phyloP scores from a whole-genome alignment of 1,284 basidiomycete genomes.

The Puccinia horiana region DNA sequence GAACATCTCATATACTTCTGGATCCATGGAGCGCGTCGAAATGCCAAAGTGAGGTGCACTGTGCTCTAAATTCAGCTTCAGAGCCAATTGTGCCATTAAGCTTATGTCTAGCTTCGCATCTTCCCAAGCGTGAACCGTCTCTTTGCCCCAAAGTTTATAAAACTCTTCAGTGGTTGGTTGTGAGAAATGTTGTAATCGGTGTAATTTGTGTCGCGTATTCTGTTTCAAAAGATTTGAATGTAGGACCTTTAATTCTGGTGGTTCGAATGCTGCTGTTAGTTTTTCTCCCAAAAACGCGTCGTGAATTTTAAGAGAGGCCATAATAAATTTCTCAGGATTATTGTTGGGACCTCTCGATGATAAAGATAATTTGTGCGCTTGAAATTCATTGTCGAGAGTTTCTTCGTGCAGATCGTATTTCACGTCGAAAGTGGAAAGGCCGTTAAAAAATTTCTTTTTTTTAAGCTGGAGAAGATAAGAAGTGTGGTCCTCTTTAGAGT shows the following conservation, averaged over 20 bases:
- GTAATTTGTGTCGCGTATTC: background rate
- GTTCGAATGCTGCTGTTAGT: background rate
- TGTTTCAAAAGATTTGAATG: too few relatives aligned
- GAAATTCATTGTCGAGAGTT: background rate
- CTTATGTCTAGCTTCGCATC: background rate
- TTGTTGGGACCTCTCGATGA: background rate
- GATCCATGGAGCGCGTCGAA: background rate
- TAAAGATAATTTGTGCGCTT: background rate
- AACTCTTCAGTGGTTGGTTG: background rate
- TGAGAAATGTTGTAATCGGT: background rate
- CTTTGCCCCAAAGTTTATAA: background rate
- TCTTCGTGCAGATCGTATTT: background rate
- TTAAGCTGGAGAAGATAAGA: too few relatives aligned
- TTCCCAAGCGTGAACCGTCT: background rate
- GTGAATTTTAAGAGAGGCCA: background rate
- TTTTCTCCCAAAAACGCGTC: background rate
- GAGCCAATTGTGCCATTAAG: slow-evolving; percentile 4
- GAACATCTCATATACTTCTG: background rate
- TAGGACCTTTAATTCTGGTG: too few relatives aligned
- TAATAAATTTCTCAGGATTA: background rate
- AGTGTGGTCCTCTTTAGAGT: too few relatives aligned
- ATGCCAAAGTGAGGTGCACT: background rate
- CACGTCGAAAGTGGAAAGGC: background rate
- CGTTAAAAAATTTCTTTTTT: too few relatives aligned
- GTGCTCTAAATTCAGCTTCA: background rate